Conservation (phyloP, 768 basidiomycete species). For the Tylopilus intermedius region DNA sequence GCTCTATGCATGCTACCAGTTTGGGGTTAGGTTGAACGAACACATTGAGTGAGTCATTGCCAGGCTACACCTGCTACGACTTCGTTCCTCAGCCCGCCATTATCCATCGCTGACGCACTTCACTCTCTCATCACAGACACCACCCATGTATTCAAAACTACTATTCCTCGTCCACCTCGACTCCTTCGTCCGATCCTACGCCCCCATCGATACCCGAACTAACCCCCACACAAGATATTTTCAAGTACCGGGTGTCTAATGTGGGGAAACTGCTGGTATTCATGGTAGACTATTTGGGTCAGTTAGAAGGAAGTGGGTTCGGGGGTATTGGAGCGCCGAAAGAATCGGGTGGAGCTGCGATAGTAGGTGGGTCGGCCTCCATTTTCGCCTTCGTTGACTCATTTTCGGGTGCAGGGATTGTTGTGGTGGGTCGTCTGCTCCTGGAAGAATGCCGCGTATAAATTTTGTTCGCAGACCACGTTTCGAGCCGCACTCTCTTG, state of each 20-base stretch:
- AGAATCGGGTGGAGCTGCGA: constrained; percentile 40
- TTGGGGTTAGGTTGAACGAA: constrained; percentile 78
- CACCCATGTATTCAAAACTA: constrained; percentile 63
- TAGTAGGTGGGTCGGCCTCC: too few relatives aligned
- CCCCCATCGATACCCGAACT: constrained; percentile 39
- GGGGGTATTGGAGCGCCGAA: constrained; percentile 27
- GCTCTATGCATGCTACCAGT: constrained; percentile 69
- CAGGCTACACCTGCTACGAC: too few relatives aligned
- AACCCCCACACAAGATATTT: constrained; percentile 66
- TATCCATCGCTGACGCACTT: constrained; percentile 46
- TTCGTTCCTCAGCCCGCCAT: not conserved
- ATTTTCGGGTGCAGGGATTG: too few relatives aligned
- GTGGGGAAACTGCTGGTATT: constrained; percentile 65
- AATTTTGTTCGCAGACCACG: constrained; percentile 47
- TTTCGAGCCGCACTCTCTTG: constrained; percentile 38
- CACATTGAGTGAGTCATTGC: constrained; percentile 48
- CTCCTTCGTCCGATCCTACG: constrained; percentile 9
- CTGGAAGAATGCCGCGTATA: not conserved
- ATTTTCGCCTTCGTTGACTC: too few relatives aligned
- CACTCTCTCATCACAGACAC: constrained; percentile 66
- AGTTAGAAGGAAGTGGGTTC: constrained; percentile 23
- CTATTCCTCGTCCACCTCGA: constrained; percentile 11
- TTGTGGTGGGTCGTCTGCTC: constrained; percentile 48
- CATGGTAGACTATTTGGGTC: constrained; percentile 35
- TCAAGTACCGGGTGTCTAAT: constrained; percentile 60